Evolutionary conservation across 2,329 filamentous ascomycete genomes (phyloP).

Genomic region (Thelonectria olida): DNA sequence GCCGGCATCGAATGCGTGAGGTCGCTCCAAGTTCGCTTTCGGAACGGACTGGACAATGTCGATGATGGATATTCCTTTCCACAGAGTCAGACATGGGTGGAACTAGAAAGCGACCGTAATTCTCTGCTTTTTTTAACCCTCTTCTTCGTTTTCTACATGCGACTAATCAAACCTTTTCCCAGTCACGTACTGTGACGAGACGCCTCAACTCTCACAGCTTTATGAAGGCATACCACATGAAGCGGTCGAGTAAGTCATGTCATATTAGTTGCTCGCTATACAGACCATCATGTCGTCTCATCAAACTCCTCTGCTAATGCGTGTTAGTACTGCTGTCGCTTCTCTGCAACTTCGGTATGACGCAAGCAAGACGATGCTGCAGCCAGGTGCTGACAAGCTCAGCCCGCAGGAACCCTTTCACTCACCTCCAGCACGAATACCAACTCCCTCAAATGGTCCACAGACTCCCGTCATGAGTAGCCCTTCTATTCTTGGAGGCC

Average conservation of each 20-base stretch:
- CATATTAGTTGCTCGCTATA: too few relatives aligned
- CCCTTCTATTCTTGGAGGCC: constrained; percentile 4
- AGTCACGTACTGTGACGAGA: constrained; percentile 25
- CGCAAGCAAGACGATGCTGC: background rate
- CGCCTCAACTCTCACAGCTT: constrained; percentile 12
- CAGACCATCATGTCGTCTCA: background rate
- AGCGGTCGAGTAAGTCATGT: constrained; percentile 2
- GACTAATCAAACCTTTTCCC: background rate
- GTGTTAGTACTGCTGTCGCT: background rate
- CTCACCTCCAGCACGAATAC: constrained; percentile 1
- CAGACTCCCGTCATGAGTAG: background rate
- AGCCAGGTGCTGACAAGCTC: background rate
- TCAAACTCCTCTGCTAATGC: background rate
- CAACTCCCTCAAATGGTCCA: background rate
- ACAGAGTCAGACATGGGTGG: constrained; percentile 18
- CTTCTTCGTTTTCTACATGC: background rate
- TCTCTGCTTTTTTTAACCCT: too few relatives aligned
- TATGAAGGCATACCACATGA: background rate
- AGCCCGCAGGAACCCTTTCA: constrained; percentile 1
- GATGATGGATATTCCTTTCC: constrained; percentile 14
- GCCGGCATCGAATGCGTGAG: constrained; percentile 28
- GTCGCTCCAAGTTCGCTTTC: constrained; percentile 28
- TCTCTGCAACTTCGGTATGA: constrained; percentile 8
- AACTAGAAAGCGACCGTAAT: constrained; percentile 12
- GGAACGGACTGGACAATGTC: constrained; percentile 21